These are phyloP conservation scores for Endothia cerciana DNA, from an alignment of 2,329 filamentous ascomycete species.

Conservation along the genomic window DNA sequence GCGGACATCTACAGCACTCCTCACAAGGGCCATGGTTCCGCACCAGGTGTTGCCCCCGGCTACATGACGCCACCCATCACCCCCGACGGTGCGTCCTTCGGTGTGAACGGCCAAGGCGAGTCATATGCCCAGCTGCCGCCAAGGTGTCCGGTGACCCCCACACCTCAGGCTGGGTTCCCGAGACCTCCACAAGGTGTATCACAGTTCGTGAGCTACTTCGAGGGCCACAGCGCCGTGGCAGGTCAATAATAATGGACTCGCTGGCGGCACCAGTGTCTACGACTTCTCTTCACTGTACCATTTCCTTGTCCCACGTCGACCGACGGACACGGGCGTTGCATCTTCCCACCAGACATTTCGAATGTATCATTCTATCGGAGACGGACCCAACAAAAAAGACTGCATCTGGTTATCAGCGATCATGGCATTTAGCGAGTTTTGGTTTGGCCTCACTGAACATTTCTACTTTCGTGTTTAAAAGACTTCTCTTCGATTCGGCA, in stretches of 20 bases:
- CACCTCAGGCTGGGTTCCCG: conserved; percentile 49
- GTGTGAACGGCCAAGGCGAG: conserved; percentile 47
- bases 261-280: conserved; percentile 16
- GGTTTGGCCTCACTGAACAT: conserved; percentile 39
- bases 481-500: conserved; percentile 32
- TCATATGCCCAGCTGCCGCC: conserved; percentile 54
- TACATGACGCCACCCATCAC: conserved; percentile 87
- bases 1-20: conserved; percentile 75
- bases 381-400: conserved; percentile 32
- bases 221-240: conserved; percentile 39
- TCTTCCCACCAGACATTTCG: conserved; percentile 27
- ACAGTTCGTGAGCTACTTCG: conserved; percentile 51
- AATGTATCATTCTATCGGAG: conserved; percentile 28
- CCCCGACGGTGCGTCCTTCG: conserved; percentile 68
- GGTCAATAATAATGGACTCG: conserved; percentile 25
- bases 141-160: conserved; percentile 66
- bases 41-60: conserved; percentile 67
- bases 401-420: conserved; percentile 39
- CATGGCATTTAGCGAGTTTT: conserved; percentile 52
- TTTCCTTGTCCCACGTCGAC: conserved; percentile 21
- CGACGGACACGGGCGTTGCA: conserved; percentile 25
- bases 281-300: conserved; percentile 23
- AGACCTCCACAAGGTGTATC: conserved; percentile 48
- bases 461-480: conserved; percentile 31
- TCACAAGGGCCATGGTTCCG: conserved; percentile 71